A percentile compares a stretch with the other conserved stretches of the same genome.
Conservation (phyloP, 2,329 filamentous ascomycete species). For the Claviceps arundinis region DNA sequence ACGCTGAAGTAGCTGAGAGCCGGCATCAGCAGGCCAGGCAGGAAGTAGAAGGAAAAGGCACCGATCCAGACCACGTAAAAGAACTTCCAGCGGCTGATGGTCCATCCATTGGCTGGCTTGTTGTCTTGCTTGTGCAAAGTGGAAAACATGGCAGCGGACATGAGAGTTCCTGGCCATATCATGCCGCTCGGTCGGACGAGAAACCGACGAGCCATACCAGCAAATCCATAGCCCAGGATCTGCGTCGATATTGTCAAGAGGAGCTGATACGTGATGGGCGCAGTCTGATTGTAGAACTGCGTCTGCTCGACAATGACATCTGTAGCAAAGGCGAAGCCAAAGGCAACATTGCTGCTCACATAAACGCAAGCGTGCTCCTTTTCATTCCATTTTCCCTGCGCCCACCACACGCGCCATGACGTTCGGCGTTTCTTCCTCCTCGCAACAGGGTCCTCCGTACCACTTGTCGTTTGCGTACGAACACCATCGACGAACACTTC, state of each 20-base stretch:
- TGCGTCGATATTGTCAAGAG: slow-evolving; percentile 77
- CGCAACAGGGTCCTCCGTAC: slow-evolving; percentile 9
- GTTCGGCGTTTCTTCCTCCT: slow-evolving; percentile 18
- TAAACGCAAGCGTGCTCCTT: slow-evolving; percentile 85
- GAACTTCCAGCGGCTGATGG: slow-evolving; percentile 69
- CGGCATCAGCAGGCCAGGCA: slow-evolving; percentile 70
- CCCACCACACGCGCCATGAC: slow-evolving; percentile 57
- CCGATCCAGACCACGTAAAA: slow-evolving; percentile 61
- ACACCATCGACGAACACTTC: slow-evolving; percentile 39
- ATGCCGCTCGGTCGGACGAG: slow-evolving; percentile 76
- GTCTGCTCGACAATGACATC: slow-evolving; percentile 86
- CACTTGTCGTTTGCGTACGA: slow-evolving; percentile 11
- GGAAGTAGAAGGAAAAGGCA: slow-evolving; percentile 71
- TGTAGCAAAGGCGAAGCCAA: slow-evolving; percentile 79
- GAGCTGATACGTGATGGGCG: slow-evolving; percentile 63
- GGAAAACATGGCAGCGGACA: slow-evolving; percentile 81
- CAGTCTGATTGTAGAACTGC: slow-evolving; percentile 75
- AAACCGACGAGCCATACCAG: slow-evolving; percentile 67
- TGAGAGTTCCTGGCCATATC: slow-evolving; percentile 83
- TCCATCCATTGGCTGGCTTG: slow-evolving; percentile 70
- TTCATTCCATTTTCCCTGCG: slow-evolving; percentile 72
- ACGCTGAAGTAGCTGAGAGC: slow-evolving; percentile 83
- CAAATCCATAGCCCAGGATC: slow-evolving; percentile 75
- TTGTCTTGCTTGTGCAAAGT: slow-evolving; percentile 79
- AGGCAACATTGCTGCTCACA: slow-evolving; percentile 80